Base-by-base conservation (phyloP, 2,329 filamentous ascomycete species). In the Epichloe gansuensis region DNA sequence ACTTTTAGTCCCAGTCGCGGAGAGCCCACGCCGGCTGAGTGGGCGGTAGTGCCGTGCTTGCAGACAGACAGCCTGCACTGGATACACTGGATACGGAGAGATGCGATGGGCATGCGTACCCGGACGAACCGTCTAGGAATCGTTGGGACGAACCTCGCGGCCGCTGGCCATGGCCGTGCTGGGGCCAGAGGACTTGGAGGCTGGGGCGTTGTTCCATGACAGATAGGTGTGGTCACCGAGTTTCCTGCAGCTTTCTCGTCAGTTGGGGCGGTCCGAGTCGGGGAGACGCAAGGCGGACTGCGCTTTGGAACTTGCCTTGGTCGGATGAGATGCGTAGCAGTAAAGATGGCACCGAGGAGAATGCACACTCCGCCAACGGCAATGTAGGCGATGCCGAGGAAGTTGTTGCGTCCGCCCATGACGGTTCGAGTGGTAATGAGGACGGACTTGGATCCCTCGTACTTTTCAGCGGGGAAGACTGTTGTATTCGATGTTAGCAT, bases 181-280 rank as follows among this genome's bases (percentile, higher is more conserved):
- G 28, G 72, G 67, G 38, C 69, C 69, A 9, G 64, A 63, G 15
- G 69, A 62, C 62, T 74, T 74, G 56, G 67, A 58, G n/a, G 69
- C 60, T 2, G 76, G 75, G 1, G 71, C 72, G 54, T 81, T 81
- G 67, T 97, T 96, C 93, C 93, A 98, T 25, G 88, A 93, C 48
- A 98, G 78, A 67, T 98, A 97, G 8, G 90, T 96, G 69, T 97
- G 93, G 68, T 98, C 93, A 56, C 93, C 93, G 43, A 98, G 80
- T 86, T 97, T 98, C 64, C 93, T 91, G 59, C n/a, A 12, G 11
- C 5, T 35, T 4, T 13, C 7, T 11, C 11, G 47, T 42, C 11
- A 39, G 31, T 9, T 17, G 21, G 9, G 34, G 6, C 2, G 15
- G 55, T 35, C 54, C 53, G 39, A 46, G 44, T 38, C 23, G 23